These are phyloP conservation scores for Salvia sclarea DNA, from an alignment of 305 asterid species.

Conservation along the genomic window DNA sequence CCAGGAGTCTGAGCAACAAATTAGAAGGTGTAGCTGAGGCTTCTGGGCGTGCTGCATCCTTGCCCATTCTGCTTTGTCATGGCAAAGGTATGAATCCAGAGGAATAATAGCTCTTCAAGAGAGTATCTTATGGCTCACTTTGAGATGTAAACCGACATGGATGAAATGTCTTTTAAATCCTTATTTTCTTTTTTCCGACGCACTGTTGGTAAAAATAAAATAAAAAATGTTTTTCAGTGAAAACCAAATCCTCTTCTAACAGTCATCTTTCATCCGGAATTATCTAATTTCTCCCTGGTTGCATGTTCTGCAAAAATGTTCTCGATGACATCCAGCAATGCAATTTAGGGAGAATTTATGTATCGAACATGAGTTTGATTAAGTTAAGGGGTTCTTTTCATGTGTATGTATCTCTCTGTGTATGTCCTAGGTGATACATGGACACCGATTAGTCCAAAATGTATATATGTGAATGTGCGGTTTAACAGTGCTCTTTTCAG, in stretches of 20 bases:
- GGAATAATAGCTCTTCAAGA: not conserved
- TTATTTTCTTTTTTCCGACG: not conserved
- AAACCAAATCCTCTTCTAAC: not conserved
- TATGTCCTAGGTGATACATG: not conserved
- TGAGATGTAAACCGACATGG: not conserved
- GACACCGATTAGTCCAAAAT: not conserved
- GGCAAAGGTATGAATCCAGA: constrained; percentile 59
- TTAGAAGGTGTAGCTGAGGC: constrained; percentile 59
- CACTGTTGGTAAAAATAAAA: not conserved
- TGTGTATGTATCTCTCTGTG: not conserved
- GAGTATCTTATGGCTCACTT: not conserved
- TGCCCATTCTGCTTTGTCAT: constrained; percentile 83
- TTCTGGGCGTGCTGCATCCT: constrained; percentile 66
- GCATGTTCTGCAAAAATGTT: not conserved
- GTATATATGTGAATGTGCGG: not conserved
- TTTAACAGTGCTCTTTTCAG: not conserved
- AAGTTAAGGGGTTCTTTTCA: not conserved
- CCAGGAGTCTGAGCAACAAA: constrained; percentile 56
- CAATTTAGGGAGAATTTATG: constrained; percentile 2
- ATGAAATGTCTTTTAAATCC: not conserved
- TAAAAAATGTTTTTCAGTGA: not conserved
- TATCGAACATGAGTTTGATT: not conserved
- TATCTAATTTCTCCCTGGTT: not conserved
- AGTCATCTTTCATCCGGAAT: not conserved
- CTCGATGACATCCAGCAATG: not conserved